A percentile compares a stretch with the other conserved stretches of the same genome.
These are phyloP conservation scores for Lentinula edodes DNA, from an alignment of 768 basidiomycete genomes.

Conservation along the genomic window DNA sequence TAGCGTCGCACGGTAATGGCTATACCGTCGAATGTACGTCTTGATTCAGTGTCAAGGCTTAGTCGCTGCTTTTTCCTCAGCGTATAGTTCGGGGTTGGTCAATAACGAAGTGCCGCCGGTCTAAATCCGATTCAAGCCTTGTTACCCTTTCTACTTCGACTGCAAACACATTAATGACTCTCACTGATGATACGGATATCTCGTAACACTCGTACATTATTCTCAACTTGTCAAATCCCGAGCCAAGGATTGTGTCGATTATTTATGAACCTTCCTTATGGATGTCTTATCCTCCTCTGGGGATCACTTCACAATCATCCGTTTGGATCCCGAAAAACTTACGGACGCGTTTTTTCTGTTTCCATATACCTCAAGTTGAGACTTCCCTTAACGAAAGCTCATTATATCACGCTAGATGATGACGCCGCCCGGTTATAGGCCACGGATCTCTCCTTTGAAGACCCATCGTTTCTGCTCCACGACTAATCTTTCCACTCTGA, in stretches of 20 bases:
- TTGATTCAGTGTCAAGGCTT: neutral
- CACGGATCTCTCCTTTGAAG: too few relatives aligned
- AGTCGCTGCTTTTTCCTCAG: neutral
- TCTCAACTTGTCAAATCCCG: neutral
- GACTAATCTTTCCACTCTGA: neutral
- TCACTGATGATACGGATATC: neutral
- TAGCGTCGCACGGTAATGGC: too few relatives aligned
- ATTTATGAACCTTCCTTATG: neutral
- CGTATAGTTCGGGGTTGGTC: neutral
- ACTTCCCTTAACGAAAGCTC: neutral
- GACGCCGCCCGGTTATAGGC: too few relatives aligned
- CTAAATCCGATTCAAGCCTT: neutral
- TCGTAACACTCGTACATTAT: neutral
- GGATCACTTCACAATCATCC: neutral
- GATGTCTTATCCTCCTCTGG: neutral
- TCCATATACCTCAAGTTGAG: neutral
- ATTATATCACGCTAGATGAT: neutral
- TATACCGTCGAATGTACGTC: too few relatives aligned
- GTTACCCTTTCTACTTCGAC: neutral
- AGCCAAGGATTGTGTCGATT: neutral
- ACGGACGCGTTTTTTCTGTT: neutral
- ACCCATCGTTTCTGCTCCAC: neutral
- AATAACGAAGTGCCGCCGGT: neutral
- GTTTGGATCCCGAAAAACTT: neutral
- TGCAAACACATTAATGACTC: neutral